Evolutionary conservation across 2,329 filamentous ascomycete species (phyloP).

Genomic region (Emmonsiellopsis sp.): DNA sequence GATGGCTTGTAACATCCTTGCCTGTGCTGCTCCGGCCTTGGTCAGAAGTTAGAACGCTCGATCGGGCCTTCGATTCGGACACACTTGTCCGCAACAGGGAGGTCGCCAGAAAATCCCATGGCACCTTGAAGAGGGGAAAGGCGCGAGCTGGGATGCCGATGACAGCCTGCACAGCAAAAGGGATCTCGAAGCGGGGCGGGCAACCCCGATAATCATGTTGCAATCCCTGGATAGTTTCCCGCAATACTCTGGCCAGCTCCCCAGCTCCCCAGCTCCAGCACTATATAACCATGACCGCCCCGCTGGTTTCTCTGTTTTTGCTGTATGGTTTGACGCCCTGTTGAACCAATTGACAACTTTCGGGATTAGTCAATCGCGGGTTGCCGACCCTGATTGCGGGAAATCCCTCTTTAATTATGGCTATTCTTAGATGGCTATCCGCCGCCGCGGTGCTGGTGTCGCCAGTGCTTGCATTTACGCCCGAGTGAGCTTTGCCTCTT

Average conservation of each 20-base stretch:
- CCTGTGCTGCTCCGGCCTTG: neutral
- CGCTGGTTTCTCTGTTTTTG: neutral
- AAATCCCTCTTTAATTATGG: conserved; percentile 7
- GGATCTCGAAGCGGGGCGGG: neutral
- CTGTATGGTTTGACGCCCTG: neutral
- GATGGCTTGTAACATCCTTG: neutral
- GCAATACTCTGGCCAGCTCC: neutral
- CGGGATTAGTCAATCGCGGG: neutral
- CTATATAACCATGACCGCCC: neutral
- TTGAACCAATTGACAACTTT: neutral
- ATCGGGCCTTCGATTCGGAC: neutral
- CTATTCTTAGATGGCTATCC: conserved; percentile 14
- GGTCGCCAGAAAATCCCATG: neutral
- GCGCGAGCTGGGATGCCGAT: no score
- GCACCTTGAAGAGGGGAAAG: neutral
- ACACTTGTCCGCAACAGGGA: neutral
- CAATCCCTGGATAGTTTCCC: neutral
- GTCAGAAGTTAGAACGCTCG: neutral
- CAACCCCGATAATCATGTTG: neutral
- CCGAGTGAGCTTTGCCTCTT: conserved; percentile 13
- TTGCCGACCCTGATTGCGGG: neutral
- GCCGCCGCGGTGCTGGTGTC: conserved; percentile 16
- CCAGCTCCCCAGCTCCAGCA: neutral
- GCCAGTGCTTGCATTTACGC: conserved; percentile 17
- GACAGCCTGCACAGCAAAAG: no score